Evolutionary conservation across 768 basidiomycete species (phyloP).

Genomic region (Nidula microcarpa): DNA sequence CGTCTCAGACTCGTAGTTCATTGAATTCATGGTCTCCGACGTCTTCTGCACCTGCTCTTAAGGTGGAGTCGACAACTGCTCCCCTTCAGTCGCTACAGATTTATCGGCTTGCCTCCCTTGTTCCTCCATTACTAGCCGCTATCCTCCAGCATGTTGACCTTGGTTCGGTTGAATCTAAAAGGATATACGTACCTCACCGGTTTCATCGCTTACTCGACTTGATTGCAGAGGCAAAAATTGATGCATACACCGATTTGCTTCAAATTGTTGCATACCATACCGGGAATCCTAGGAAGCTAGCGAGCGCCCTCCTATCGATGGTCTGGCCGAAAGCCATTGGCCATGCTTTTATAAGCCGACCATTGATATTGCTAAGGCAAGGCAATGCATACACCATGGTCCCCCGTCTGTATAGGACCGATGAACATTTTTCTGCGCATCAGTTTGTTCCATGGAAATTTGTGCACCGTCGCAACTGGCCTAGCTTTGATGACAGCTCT

Average conservation of each 20-base stretch:
- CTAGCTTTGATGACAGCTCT: conserved; percentile 25
- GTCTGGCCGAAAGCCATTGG: conserved; percentile 72
- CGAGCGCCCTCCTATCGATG: conserved; percentile 50
- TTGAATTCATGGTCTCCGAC: conserved; percentile 11
- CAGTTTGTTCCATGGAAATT: conserved; percentile 73
- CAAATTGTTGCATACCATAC: conserved; percentile 70
- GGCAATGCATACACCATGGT: not conserved
- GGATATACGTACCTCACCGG: conserved; percentile 37
- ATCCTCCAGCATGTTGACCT: conserved; percentile 57
- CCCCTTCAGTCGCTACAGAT: conserved; percentile 51
- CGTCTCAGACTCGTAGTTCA: conserved; percentile 4
- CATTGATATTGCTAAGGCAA: conserved; percentile 30
- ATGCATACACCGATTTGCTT: conserved; percentile 68
- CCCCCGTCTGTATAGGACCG: not conserved
- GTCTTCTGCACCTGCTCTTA: conserved; percentile 18
- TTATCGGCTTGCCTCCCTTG: conserved; percentile 59
- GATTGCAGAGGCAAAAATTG: conserved; percentile 56
- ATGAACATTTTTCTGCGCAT: conserved; percentile 39
- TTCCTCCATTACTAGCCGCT: conserved; percentile 59
- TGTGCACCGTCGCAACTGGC: conserved; percentile 14
- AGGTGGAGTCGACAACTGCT: conserved; percentile 49
- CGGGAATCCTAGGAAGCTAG: conserved; percentile 47
- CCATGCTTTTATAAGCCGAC: conserved; percentile 56
- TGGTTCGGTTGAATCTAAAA: conserved; percentile 16
- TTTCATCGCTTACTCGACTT: conserved; percentile 52